Evolutionary conservation across 371 early-diverging fungal genomes (phyloP).

Genomic region (Globomyces sp.): DNA sequence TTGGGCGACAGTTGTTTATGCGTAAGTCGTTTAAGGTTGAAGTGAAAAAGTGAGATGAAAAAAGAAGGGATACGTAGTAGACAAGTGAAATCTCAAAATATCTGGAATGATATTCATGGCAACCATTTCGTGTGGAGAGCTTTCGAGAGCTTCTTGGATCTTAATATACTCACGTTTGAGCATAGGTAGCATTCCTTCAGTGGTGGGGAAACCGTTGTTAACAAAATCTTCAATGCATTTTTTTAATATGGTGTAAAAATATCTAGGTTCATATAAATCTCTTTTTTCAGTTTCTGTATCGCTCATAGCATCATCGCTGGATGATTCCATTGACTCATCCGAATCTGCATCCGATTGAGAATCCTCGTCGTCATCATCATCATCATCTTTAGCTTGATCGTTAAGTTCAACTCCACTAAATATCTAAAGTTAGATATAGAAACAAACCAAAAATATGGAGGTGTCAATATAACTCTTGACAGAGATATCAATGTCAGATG

Average conservation of each 20-base stretch:
- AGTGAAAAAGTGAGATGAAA: background rate
- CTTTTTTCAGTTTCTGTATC: conserved; percentile 14
- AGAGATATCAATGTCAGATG: conserved; percentile 60
- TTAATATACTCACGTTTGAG: conserved; percentile 45
- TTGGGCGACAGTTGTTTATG: conserved; percentile 24
- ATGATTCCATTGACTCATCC: conserved; percentile 15
- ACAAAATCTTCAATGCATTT: conserved; percentile 42
- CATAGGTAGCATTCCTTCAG: conserved; percentile 23
- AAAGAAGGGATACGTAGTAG: conserved; percentile 16
- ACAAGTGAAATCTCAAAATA: conserved; percentile 54
- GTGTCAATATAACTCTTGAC: conserved; percentile 50
- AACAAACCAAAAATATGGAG: conserved; percentile 40
- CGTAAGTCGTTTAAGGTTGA: conserved; percentile 29
- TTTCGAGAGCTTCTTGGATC: conserved; percentile 57
- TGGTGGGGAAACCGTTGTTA: conserved; percentile 30
- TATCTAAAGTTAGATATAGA: too few species aligned
- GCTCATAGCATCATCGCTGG: conserved; percentile 1
- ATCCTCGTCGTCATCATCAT: conserved; percentile 28
- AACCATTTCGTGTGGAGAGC: conserved; percentile 61
- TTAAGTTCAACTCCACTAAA: conserved; percentile 61
- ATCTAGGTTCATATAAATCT: conserved; percentile 39
- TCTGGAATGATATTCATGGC: conserved; percentile 54
- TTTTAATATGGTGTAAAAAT: conserved; percentile 37
- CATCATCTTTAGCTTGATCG: conserved; percentile 24
- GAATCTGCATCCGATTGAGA: background rate